phyloP scores from a whole-genome alignment of 1,284 basidiomycete species.

The Hymenochaete sp. region DNA sequence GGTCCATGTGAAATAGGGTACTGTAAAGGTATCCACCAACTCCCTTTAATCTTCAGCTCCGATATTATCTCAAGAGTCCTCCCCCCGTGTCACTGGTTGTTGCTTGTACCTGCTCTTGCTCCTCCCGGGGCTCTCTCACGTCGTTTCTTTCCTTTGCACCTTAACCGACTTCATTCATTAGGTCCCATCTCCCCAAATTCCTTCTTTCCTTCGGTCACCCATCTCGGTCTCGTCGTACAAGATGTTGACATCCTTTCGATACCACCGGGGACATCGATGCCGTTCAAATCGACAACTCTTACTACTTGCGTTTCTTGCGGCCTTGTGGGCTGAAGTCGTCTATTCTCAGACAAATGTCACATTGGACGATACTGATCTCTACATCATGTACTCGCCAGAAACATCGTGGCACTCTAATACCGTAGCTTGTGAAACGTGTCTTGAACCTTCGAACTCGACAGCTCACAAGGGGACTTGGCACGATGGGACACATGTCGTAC shows the following conservation, averaged over 20 bases:
- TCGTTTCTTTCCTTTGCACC: constrained; percentile 5
- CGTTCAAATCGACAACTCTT: too few species aligned
- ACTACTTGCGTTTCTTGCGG: too few species aligned
- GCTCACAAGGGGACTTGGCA: constrained; percentile 35
- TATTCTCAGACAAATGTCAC: constrained; percentile 32
- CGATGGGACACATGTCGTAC: constrained; percentile 32
- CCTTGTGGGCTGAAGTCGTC: neutral
- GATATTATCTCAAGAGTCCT: too few species aligned
- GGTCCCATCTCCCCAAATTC: neutral
- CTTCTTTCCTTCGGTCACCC: neutral
- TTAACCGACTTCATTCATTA: too few species aligned
- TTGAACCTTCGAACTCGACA: constrained; percentile 25
- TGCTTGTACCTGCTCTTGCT: too few species aligned
- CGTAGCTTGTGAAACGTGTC: constrained; percentile 29
- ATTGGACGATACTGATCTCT: constrained; percentile 36
- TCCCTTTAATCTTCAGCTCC: too few species aligned
- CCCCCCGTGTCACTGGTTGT: too few species aligned
- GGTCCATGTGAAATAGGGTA: too few species aligned
- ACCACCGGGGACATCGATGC: neutral
- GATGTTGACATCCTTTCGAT: constrained; percentile 6
- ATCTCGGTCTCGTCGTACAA: neutral
- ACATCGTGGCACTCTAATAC: constrained; percentile 32
- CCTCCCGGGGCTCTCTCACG: constrained; percentile 5
- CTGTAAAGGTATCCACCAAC: too few species aligned
- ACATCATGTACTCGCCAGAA: constrained; percentile 35